phyloP scores from a whole-genome alignment of 768 basidiomycete species.

The Exidia glandulosa region DNA sequence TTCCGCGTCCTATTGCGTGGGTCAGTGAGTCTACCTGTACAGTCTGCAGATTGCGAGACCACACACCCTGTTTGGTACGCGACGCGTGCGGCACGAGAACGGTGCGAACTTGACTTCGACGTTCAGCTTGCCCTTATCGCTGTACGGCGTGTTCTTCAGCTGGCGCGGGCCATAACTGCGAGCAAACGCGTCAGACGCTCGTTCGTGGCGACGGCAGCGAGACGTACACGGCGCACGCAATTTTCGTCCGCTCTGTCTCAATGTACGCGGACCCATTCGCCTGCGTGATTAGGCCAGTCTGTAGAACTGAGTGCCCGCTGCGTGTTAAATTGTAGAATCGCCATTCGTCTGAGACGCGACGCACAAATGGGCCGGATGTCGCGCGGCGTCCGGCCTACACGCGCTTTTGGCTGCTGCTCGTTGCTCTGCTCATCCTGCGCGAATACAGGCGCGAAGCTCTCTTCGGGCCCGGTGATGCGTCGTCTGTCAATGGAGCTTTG shows the following conservation, averaged over 20 bases:
- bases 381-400: conserved; percentile 39
- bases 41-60: background rate
- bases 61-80: conserved; percentile 78
- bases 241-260: conserved; percentile 83
- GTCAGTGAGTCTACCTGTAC: background rate
- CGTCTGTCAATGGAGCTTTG: conserved; percentile 64
- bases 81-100: conserved; percentile 68
- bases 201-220: background rate
- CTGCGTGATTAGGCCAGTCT: conserved; percentile 82
- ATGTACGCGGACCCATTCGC: conserved; percentile 97
- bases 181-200: conserved; percentile 2
- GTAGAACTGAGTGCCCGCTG: conserved; percentile 47
- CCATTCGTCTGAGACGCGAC: conserved; percentile 15
- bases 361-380: conserved; percentile 85
- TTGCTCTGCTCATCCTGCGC: conserved; percentile 26
- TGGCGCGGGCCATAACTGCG: conserved; percentile 76
- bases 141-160: conserved; percentile 69
- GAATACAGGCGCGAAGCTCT: conserved; percentile 58
- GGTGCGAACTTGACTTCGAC: conserved; percentile 97
- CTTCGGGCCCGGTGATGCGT: conserved; percentile 85
- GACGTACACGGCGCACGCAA: conserved; percentile 91
- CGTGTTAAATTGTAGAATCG: background rate
- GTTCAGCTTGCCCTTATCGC: conserved; percentile 78
- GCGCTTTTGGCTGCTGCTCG: conserved; percentile 17
- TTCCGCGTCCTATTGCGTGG: conserved; percentile 70